phyloP scores from a whole-genome alignment of 23 red algal species.

The Gracilaria gracilis region DNA sequence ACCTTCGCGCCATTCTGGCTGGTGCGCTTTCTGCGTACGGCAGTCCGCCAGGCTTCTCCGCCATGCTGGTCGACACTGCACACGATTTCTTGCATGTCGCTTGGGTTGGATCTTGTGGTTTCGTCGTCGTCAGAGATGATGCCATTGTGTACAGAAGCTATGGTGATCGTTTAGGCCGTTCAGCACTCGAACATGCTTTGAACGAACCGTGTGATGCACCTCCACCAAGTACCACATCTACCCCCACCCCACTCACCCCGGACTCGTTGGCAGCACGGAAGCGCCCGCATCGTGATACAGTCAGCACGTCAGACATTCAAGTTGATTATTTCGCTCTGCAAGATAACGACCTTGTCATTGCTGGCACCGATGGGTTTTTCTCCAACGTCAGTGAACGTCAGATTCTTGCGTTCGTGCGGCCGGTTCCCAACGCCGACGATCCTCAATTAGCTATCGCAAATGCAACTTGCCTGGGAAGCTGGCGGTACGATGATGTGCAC shows the following conservation, averaged over 20 bases:
- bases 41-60: conserved; percentile 44
- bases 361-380: conserved; percentile 82
- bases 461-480: conserved; percentile 84
- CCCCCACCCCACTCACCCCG: background rate
- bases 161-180: background rate
- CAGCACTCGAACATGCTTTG: conserved; percentile 38
- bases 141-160: conserved; percentile 54
- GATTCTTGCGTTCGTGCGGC: conserved; percentile 84
- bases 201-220: background rate
- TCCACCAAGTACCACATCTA: background rate
- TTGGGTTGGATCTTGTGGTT: conserved; percentile 65
- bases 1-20: conserved; percentile 18
- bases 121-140: conserved; percentile 56
- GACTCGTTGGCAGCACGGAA: conserved; percentile 11
- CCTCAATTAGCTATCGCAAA: conserved; percentile 79
- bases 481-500: conserved; percentile 66
- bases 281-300: background rate
- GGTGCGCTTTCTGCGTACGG: conserved; percentile 20
- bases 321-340: conserved; percentile 55
- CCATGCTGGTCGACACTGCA: conserved; percentile 28
- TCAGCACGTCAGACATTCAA: background rate
- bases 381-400: conserved; percentile 77
- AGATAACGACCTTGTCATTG: conserved; percentile 71
- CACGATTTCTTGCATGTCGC: conserved; percentile 49
- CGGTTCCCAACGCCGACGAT: conserved; percentile 69